Evolutionary conservation across 192 early-diverging fungal species (phyloP).

Genomic region (Coemansia sp.): DNA sequence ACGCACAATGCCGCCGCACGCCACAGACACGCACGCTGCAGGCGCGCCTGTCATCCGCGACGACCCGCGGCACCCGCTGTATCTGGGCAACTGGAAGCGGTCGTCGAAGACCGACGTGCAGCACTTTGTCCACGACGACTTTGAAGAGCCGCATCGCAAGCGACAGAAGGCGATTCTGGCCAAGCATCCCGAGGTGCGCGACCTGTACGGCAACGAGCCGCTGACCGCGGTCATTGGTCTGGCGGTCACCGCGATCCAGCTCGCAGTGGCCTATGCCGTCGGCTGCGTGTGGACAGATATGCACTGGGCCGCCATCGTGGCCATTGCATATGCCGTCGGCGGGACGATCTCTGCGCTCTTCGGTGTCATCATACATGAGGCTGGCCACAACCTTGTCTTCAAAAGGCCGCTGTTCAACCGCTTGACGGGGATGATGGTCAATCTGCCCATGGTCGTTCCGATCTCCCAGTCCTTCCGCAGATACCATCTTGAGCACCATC

Average conservation of each 20-base stretch:
- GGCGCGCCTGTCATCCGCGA: constrained; percentile 19
- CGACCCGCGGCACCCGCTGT: constrained; percentile 67
- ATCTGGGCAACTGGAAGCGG: constrained; percentile 76
- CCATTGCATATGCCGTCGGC: constrained; percentile 74
- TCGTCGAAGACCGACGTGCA: constrained; percentile 62
- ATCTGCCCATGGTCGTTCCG: constrained; percentile 80
- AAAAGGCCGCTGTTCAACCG: constrained; percentile 70
- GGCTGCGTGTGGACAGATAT: constrained; percentile 61
- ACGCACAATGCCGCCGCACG: constrained; percentile 33
- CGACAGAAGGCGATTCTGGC: constrained; percentile 83
- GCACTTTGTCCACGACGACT: constrained; percentile 74
- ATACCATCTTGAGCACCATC: constrained; percentile 96
- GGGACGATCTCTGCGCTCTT: constrained; percentile 78
- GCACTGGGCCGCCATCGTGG: constrained; percentile 60
- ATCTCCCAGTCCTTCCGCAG: constrained; percentile 78
- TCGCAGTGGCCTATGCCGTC: constrained; percentile 73
- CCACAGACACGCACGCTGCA: constrained; percentile 18
- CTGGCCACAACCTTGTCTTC: constrained; percentile 81
- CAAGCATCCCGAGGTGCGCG: constrained; percentile 81
- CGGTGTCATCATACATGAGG: constrained; percentile 90
- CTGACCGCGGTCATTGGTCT: constrained; percentile 71
- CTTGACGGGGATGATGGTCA: constrained; percentile 76
- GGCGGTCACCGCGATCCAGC: constrained; percentile 60
- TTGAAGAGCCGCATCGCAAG: constrained; percentile 94
- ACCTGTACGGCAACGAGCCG: constrained; percentile 80